These are phyloP conservation scores for Pseudogymnoascus verrucosus DNA, from an alignment of 2,329 filamentous ascomycete genomes.

Conservation along the genomic window DNA sequence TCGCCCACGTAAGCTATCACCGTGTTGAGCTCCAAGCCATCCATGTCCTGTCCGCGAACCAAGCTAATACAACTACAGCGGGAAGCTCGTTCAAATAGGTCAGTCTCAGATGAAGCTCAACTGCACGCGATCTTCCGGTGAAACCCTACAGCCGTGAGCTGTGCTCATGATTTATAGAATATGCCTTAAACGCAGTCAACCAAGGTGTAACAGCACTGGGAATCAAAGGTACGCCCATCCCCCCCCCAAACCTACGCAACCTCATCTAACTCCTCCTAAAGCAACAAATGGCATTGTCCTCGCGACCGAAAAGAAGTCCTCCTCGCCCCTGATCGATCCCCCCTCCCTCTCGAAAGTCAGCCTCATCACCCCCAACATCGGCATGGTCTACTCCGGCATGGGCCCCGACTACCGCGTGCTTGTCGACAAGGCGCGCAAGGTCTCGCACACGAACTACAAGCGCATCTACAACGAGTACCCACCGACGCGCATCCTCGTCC, in stretches of 20 bases:
- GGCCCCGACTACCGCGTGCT: constrained; percentile 96
- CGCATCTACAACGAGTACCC: constrained; percentile 99
- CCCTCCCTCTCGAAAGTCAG: constrained; percentile 95
- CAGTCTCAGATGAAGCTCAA: constrained; percentile 2
- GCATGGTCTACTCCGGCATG: constrained; percentile 99
- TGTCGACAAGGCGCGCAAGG: constrained; percentile 95
- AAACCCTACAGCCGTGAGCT: constrained; percentile 13
- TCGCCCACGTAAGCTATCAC: constrained; percentile 74
- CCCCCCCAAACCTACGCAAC: constrained; percentile 4
- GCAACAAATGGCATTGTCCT: constrained; percentile 98
- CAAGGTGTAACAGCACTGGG: constrained; percentile 97
- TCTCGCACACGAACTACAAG: constrained; percentile 97
- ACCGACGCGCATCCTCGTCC: constrained; percentile 97
- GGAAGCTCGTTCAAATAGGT: constrained; percentile 99
- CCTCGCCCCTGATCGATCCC: constrained; percentile 91
- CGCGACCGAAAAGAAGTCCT: constrained; percentile 98
- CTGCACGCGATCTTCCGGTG: constrained; percentile 10
- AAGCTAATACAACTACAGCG: constrained; percentile 54
- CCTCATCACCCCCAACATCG: constrained; percentile 96
- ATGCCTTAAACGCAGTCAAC: constrained; percentile 98
- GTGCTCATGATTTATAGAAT: constrained; percentile 54
- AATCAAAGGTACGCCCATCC: constrained; percentile 71
- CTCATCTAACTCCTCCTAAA: constrained; percentile 30
- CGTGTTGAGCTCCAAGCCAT: background rate
- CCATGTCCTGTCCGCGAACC: constrained; percentile 13